These are phyloP conservation scores for Hapsidospora chrysogenum DNA, from an alignment of 495 filamentous ascomycete genomes.

Conservation along the genomic window DNA sequence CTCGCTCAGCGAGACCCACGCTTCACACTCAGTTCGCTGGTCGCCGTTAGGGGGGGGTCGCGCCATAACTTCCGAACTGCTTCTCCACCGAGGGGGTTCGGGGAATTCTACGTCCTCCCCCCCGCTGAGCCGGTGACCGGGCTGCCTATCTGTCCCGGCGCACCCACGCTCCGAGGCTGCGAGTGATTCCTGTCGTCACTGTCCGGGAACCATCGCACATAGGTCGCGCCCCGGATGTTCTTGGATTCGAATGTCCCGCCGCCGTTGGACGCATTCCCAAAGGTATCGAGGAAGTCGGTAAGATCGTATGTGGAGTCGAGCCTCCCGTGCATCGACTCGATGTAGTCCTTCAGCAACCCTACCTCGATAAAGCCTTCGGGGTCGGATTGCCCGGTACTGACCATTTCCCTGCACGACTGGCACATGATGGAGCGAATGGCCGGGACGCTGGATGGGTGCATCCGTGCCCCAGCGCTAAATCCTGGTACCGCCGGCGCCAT, in stretches of 20 bases:
- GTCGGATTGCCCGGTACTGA: slow-evolving; percentile 6
- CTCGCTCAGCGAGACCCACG: too few relatives aligned
- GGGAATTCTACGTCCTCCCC: too few relatives aligned
- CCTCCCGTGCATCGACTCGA: slow-evolving; percentile 46
- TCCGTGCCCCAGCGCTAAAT: neutral
- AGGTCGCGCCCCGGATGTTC: slow-evolving; percentile 20
- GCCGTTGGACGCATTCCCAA: slow-evolving; percentile 74
- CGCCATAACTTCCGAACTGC: too few relatives aligned
- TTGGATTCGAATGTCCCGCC: slow-evolving; percentile 64
- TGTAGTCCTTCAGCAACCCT: slow-evolving; percentile 34
- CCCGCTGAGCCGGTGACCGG: too few relatives aligned
- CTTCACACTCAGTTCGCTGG: too few relatives aligned
- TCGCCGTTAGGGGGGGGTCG: too few relatives aligned
- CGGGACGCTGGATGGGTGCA: slow-evolving; percentile 20
- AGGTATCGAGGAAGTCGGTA: slow-evolving; percentile 80
- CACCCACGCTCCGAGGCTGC: slow-evolving; percentile 21
- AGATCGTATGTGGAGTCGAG: slow-evolving; percentile 53
- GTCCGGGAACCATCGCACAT: slow-evolving; percentile 47
- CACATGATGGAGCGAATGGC: slow-evolving; percentile 32
- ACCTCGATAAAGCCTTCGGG: slow-evolving; percentile 13
- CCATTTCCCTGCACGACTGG: slow-evolving; percentile 27
- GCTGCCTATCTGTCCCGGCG: slow-evolving; percentile 38
- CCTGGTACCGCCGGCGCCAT: neutral
- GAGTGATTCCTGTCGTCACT: slow-evolving; percentile 9
- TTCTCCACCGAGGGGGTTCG: too few relatives aligned